phyloP scores from a whole-genome alignment of 108 stramenopile species.

The Fragilaria crotonensis region DNA sequence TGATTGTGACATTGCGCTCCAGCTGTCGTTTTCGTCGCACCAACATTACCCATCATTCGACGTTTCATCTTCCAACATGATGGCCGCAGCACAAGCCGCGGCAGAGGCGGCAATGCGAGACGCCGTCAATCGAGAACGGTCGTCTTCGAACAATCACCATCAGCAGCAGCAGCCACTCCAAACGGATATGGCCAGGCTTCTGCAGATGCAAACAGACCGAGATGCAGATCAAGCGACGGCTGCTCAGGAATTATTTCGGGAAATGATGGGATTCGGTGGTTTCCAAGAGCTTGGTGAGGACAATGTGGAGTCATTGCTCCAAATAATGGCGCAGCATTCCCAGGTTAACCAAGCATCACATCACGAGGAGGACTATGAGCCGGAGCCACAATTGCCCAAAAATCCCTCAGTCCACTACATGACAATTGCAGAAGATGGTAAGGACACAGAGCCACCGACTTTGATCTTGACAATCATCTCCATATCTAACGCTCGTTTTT shows the following conservation, averaged over 20 bases:
- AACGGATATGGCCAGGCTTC: not conserved
- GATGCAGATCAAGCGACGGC: not conserved
- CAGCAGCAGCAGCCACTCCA: slow-evolving; percentile 7
- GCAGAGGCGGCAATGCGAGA: slow-evolving; percentile 45
- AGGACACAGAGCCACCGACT: no score
- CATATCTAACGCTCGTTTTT: no score
- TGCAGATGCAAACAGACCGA: not conserved
- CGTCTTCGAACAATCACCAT: not conserved
- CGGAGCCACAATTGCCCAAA: not conserved
- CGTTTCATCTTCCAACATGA: no score
- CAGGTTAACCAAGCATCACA: not conserved
- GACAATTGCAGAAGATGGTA: slow-evolving; percentile 85
- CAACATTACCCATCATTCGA: no score
- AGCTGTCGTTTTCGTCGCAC: no score
- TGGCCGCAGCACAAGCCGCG: slow-evolving; percentile 46
- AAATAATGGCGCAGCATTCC: slow-evolving; percentile 4
- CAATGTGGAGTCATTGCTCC: slow-evolving; percentile 20
- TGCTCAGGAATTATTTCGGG: not conserved
- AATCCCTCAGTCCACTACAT: slow-evolving; percentile 51
- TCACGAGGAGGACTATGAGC: not conserved
- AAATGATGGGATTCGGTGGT: not conserved
- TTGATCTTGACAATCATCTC: no score
- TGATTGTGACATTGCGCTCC: no score
- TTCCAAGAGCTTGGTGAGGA: not conserved
- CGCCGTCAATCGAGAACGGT: slow-evolving; percentile 11